phyloP scores from a whole-genome alignment of 1,284 basidiomycete species.

The Pisolithus thermaeus region DNA sequence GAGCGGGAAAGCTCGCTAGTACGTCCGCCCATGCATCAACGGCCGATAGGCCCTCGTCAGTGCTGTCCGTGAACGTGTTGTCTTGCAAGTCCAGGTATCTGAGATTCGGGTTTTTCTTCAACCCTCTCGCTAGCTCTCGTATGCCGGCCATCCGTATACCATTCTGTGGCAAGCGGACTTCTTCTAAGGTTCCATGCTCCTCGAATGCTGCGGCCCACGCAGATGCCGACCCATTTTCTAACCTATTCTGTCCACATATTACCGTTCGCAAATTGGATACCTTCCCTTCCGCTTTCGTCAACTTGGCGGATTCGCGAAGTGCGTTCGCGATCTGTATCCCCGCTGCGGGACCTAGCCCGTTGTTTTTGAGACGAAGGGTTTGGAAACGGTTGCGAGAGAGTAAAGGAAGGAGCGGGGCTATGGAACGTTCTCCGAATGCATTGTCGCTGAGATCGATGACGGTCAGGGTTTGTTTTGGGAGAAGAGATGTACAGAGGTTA shows the following conservation, averaged over 20 bases:
- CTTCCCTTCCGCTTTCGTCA: constrained; percentile 62
- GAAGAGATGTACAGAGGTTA: constrained; percentile 85
- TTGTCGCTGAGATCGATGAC: constrained; percentile 93
- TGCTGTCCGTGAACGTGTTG: constrained; percentile 86
- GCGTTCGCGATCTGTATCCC: constrained; percentile 86
- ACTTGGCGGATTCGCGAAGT: constrained; percentile 70
- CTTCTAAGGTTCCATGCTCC: constrained; percentile 74
- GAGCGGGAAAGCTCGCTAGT: constrained; percentile 64
- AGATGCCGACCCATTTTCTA: constrained; percentile 86
- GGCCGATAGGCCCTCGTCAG: constrained; percentile 35
- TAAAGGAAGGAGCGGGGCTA: constrained; percentile 92
- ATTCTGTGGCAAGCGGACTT: constrained; percentile 94
- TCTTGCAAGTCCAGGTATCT: constrained; percentile 90
- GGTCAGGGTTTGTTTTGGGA: constrained; percentile 66
- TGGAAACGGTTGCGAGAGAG: constrained; percentile 74
- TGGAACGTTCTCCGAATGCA: constrained; percentile 93
- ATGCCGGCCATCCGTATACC: constrained; percentile 96
- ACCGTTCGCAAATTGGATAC: constrained; percentile 72
- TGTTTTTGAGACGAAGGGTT: constrained; percentile 92
- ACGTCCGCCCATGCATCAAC: constrained; percentile 69
- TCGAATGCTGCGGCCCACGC: constrained; percentile 88
- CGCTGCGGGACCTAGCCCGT: constrained; percentile 92
- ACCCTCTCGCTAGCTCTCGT: constrained; percentile 71
- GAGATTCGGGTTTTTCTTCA: constrained; percentile 66
- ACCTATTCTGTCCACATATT: constrained; percentile 91